Evolutionary conservation across 163 green algal species (phyloP).

Genomic region (Scenedesmus sp.): DNA sequence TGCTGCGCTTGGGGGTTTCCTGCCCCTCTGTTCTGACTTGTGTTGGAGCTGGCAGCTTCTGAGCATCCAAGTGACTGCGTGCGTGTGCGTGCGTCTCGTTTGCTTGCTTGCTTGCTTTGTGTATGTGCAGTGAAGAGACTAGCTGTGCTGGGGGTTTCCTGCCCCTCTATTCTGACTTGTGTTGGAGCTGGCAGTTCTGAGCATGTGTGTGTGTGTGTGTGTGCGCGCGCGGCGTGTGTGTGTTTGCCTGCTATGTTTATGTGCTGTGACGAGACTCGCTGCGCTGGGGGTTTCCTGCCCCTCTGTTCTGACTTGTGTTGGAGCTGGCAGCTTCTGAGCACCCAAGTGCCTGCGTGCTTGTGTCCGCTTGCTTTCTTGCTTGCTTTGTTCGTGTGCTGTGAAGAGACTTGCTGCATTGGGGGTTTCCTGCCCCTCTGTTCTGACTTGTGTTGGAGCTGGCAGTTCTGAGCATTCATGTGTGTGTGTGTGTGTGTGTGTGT

Average conservation of each 20-base stretch:
- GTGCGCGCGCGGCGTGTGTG: not conserved
- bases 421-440: constrained; percentile 45
- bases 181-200: constrained; percentile 36
- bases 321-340: constrained; percentile 16
- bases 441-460: not conserved
- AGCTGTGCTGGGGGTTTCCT: constrained; percentile 49
- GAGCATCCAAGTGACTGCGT: not conserved
- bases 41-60: constrained; percentile 16
- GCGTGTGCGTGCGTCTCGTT: not conserved
- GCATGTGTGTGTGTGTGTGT: not conserved
- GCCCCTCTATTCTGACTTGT: not conserved
- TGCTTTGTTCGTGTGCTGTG: not conserved
- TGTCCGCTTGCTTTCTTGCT: not conserved
- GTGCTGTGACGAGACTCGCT: constrained; percentile 13
- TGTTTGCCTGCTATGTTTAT: not conserved
- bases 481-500: too few relatives aligned
- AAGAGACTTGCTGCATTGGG: not conserved
- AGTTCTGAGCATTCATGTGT: constrained; percentile 20
- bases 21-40: constrained; percentile 13
- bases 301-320: not conserved
- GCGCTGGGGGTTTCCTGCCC: constrained; percentile 50
- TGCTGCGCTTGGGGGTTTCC: constrained; percentile 35
- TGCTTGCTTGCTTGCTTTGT: not conserved
- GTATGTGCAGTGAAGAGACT: constrained; percentile 11
- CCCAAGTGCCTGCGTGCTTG: not conserved